Percentiles rank a stretch among this genome's conserved stretches.
phyloP scores from a whole-genome alignment of 257 asterid genomes.

The Penstemon davidsonii region DNA sequence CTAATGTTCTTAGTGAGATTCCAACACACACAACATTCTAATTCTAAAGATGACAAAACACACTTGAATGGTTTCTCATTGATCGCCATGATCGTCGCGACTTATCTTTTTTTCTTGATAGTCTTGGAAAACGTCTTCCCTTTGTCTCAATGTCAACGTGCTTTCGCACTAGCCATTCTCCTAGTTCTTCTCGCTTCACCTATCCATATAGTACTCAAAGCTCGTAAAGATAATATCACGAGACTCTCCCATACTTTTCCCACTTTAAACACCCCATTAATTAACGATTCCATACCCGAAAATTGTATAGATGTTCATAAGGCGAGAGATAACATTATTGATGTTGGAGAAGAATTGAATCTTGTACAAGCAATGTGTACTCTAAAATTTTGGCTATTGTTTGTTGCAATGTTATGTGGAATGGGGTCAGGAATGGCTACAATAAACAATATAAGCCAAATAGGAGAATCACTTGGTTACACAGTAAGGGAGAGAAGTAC shows the following conservation, averaged over 20 bases:
- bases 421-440: constrained; percentile 97
- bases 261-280: constrained; percentile 39
- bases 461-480: constrained; percentile 86
- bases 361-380: constrained; percentile 62
- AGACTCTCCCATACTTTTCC: constrained; percentile 26
- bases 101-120: constrained; percentile 64
- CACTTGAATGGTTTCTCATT: constrained; percentile 63
- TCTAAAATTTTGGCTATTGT: constrained; percentile 76
- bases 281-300: constrained; percentile 30
- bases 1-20: constrained; percentile 75
- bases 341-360: constrained; percentile 43
- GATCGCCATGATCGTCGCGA: constrained; percentile 57
- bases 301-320: constrained; percentile 10
- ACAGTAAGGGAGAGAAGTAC: constrained; percentile 61
- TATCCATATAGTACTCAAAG: constrained; percentile 44
- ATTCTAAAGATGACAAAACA: constrained; percentile 41
- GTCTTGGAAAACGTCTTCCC: constrained; percentile 46
- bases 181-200: constrained; percentile 63
- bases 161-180: constrained; percentile 49
- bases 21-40: constrained; percentile 32
- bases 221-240: constrained; percentile 31
- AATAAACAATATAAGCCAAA: constrained; percentile 88
- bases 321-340: constrained; percentile 29
- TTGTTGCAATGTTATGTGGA: constrained; percentile 78
- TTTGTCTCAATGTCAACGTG: constrained; percentile 47